Conservation (phyloP, 2,329 filamentous ascomycete species). For the Xylaria sp. region DNA sequence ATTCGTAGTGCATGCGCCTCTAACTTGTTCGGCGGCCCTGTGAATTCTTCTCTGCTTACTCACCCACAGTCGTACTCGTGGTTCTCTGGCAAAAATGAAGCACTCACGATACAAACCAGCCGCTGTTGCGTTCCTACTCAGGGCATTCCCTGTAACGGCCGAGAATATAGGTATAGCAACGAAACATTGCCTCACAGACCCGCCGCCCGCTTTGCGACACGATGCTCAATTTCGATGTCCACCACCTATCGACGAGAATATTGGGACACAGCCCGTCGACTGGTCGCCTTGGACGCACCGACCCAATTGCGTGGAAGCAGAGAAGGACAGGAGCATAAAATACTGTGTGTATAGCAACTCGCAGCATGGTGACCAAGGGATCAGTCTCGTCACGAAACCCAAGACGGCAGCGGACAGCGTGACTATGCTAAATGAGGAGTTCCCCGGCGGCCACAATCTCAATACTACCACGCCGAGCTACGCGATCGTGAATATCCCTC, state of each 20-base stretch:
- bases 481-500: conserved; percentile 44
- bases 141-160: neutral
- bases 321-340: conserved; percentile 29
- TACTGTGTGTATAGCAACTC: conserved; percentile 45
- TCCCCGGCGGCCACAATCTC: conserved; percentile 15
- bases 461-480: conserved; percentile 37
- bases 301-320: conserved; percentile 37
- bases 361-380: conserved; percentile 44
- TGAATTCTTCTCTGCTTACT: neutral
- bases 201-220: conserved; percentile 34
- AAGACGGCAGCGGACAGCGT: conserved; percentile 47
- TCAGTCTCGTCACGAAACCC: conserved; percentile 51
- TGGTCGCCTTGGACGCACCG: conserved; percentile 45
- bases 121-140: conserved; percentile 6
- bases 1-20: neutral
- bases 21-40: neutral
- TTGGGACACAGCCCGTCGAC: conserved; percentile 35
- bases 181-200: conserved; percentile 34
- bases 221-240: conserved; percentile 38
- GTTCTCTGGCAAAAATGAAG: conserved; percentile 17
- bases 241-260: conserved; percentile 38
- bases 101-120: conserved; percentile 4
- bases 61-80: neutral
- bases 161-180: conserved; percentile 9
- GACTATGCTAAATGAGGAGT: conserved; percentile 45